Percentiles rank a stretch among this genome's conserved stretches.
Evolutionary conservation across 2,329 filamentous ascomycete species (phyloP).

Genomic region (Aspergillus fumigatiaffinis): DNA sequence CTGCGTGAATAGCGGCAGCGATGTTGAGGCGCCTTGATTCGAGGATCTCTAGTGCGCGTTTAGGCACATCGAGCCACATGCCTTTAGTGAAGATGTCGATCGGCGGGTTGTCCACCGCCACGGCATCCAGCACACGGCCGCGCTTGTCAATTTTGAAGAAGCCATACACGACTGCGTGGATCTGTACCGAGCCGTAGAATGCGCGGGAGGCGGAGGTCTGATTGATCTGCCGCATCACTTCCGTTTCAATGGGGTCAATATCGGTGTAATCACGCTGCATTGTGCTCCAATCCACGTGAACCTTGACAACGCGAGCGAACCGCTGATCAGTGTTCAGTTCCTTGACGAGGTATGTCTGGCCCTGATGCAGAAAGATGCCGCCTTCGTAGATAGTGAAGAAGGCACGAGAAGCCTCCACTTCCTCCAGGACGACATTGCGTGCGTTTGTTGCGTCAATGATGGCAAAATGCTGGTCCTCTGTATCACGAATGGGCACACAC

Average conservation of each 20-base stretch:
- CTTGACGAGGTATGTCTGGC: constrained; percentile 85
- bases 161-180: constrained; percentile 85
- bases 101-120: constrained; percentile 89
- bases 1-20: constrained; percentile 87
- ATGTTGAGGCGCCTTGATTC: constrained; percentile 69
- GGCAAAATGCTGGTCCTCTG: constrained; percentile 87
- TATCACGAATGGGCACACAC: constrained; percentile 83
- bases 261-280: constrained; percentile 90
- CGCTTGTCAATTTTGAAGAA: constrained; percentile 96
- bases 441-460: constrained; percentile 80
- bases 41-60: constrained; percentile 72
- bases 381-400: constrained; percentile 96
- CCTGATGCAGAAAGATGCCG: constrained; percentile 94
- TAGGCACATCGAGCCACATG: constrained; percentile 93
- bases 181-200: constrained; percentile 81
- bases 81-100: constrained; percentile 81
- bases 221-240: constrained; percentile 71
- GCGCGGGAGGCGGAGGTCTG: constrained; percentile 60
- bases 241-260: constrained; percentile 87
- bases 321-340: constrained; percentile 77
- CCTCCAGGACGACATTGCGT: constrained; percentile 81
- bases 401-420: constrained; percentile 91
- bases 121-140: constrained; percentile 80
- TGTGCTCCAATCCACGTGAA: constrained; percentile 93
- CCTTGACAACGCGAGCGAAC: constrained; percentile 81